Base-by-base conservation (phyloP, 2,329 filamentous ascomycete species). In the Tolypocladium ovalisporum region DNA sequence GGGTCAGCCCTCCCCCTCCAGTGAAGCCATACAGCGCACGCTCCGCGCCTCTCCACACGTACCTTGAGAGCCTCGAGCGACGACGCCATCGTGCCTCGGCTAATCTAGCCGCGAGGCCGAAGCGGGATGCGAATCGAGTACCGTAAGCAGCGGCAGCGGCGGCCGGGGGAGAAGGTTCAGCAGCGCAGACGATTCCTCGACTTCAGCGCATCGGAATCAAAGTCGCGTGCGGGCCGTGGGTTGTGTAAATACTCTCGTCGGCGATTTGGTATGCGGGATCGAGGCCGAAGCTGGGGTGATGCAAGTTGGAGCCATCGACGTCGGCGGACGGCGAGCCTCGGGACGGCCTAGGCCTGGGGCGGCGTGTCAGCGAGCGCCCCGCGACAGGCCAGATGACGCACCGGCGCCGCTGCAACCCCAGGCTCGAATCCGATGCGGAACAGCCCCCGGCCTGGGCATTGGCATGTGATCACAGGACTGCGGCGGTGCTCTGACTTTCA, bases 41-140 rank as follows among this genome's bases (percentile, higher is more conserved):
- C 42, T 10, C 32, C 6, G n/a, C 37, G 22, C 40, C 57, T 53
- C 32, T 51, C 56, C 49, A 54, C 13, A 10, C 59, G 40, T 61
- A 66, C 64, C 64, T 66, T 65, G 61, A 63, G 49, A 39, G 55
- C 59, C 52, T 63, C 62, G 27, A 65, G 54, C n/a, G 64, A 59
- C 54, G 54, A 59, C 39, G 62, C 54, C 62, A 65, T 65, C 22
- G 52, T 63, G 58, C 55, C 58, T 60, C 55, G 53, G 59, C 55
- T 59, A 56, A 59, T 36, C 29, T 12, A 34, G 35, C 37, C 32
- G 36, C 37, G 36, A 22, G 47, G 27, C 35, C 39, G 49, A 47
- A n/a, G 22, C 27, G 17, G 36, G 42, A 53, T 19, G 27, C 29
- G 5, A 29, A 12, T 29, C 9, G 49, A 10, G 35, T 12, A 15